Percentiles rank a stretch among this genome's conserved stretches.
phyloP scores from a whole-genome alignment of 2,329 filamentous ascomycete genomes.

The Fonsecaea monophora region DNA sequence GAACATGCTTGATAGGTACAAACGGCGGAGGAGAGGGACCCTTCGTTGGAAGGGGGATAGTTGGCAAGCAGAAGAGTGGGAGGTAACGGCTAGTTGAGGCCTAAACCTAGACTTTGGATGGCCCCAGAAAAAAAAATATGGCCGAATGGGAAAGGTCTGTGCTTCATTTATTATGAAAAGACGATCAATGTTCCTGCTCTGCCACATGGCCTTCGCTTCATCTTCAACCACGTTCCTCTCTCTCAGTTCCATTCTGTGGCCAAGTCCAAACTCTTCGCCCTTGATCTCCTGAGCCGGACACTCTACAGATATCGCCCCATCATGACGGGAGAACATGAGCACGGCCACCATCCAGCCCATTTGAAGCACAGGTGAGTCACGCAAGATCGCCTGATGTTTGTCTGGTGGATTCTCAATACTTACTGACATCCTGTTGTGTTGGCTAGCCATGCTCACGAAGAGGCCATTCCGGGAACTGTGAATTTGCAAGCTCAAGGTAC shows the following conservation, averaged over 20 bases:
- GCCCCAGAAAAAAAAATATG: conserved; percentile 10
- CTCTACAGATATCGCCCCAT: conserved; percentile 10
- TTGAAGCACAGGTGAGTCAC: conserved; percentile 34
- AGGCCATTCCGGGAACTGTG: conserved; percentile 63
- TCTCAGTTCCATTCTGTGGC: background rate
- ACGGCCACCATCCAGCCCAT: conserved; percentile 28
- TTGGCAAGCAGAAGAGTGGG: background rate
- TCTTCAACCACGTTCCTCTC: conserved; percentile 19
- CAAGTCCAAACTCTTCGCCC: background rate
- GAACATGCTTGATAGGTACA: conserved; percentile 5
- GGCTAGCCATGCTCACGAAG: conserved; percentile 62
- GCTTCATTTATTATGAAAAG: conserved; percentile 23
- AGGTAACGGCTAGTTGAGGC: conserved; percentile 2
- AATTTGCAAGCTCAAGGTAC: conserved; percentile 55
- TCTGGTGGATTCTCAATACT: background rate
- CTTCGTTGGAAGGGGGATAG: background rate
- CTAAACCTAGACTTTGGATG: background rate
- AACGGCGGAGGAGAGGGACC: background rate
- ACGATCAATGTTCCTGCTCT: conserved; percentile 7
- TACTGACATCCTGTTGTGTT: conserved; percentile 8
- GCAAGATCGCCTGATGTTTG: background rate
- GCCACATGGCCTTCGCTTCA: conserved; percentile 2
- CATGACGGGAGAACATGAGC: conserved; percentile 25
- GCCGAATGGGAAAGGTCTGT: conserved; percentile 12
- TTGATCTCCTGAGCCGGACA: background rate